Evolutionary conservation across 176 grass and related monocot species (phyloP).

Genomic region (Oryza officinalis): DNA sequence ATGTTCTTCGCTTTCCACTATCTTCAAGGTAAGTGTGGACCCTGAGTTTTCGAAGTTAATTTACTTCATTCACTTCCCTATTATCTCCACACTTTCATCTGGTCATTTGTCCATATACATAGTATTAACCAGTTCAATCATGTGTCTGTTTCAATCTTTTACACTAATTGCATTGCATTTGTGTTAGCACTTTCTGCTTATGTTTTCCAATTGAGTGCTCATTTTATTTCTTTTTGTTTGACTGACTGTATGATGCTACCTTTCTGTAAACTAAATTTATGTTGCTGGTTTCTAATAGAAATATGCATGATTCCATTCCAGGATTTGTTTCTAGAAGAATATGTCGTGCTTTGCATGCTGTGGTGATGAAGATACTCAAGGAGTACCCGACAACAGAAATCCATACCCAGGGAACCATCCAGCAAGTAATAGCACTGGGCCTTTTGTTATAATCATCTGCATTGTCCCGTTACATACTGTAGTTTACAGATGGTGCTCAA

Average conservation of each 20-base stretch:
- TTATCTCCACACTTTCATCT: not conserved
- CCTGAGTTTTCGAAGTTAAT: not conserved
- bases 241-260: not conserved
- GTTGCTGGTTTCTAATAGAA: conserved; percentile 32
- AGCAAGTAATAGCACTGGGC: conserved; percentile 48
- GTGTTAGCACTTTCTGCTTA: not conserved
- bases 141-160: not conserved
- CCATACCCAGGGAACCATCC: conserved; percentile 46
- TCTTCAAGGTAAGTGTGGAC: not conserved
- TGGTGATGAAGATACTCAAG: conserved; percentile 55
- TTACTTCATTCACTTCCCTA: not conserved
- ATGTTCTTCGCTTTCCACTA: not conserved
- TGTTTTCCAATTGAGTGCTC: not conserved
- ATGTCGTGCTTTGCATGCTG: conserved; percentile 71
- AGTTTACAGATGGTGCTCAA: conserved; percentile 15
- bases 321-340: conserved; percentile 30
- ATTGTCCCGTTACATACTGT: not conserved
- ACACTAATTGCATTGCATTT: not conserved
- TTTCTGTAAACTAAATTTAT: not conserved
- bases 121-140: not conserved
- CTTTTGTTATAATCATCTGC: conserved; percentile 10
- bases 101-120: not conserved
- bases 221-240: not conserved
- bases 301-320: conserved; percentile 12
- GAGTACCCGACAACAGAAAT: conserved; percentile 49